Evolutionary conservation across 208 protist genomes (phyloP).

Genomic region (Leishmania gerbilli): DNA sequence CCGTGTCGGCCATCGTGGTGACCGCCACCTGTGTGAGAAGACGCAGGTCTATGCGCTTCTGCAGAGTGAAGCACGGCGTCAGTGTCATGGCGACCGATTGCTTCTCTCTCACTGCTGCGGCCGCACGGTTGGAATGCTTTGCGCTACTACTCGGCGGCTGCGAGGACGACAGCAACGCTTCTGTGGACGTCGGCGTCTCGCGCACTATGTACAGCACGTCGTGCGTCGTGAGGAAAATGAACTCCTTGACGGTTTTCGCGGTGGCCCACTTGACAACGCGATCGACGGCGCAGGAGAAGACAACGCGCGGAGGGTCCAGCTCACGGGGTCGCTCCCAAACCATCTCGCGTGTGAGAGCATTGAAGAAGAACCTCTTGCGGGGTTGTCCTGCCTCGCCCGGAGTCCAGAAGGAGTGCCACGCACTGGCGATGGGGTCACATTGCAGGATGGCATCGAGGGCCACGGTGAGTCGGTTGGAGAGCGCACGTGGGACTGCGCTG

Average conservation of each 20-base stretch:
- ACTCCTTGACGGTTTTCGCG: slow-evolving; percentile 36
- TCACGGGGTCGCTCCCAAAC: slow-evolving; percentile 42
- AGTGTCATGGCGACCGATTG: slow-evolving; percentile 2
- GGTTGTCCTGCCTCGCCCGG: slow-evolving; percentile 33
- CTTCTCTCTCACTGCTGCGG: not conserved
- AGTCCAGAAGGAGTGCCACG: slow-evolving; percentile 63
- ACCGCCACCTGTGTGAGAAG: slow-evolving; percentile 64
- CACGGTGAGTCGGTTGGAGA: slow-evolving; percentile 32
- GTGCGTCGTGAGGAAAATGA: slow-evolving; percentile 38
- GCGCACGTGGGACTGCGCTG: slow-evolving; percentile 25
- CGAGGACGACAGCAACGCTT: slow-evolving; percentile 5
- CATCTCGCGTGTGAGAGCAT: slow-evolving; percentile 35
- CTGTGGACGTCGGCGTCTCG: slow-evolving; percentile 1
- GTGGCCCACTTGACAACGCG: slow-evolving; percentile 49
- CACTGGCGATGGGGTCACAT: slow-evolving; percentile 56
- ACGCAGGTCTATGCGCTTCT: slow-evolving; percentile 72
- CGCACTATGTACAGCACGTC: slow-evolving; percentile 37
- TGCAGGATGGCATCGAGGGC: slow-evolving; percentile 38
- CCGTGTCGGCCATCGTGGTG: slow-evolving; percentile 61
- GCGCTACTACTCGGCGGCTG: not conserved
- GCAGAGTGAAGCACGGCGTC: slow-evolving; percentile 32
- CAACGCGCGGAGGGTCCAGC: slow-evolving; percentile 38
- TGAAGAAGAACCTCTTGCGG: slow-evolving; percentile 62
- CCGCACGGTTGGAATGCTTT: not conserved
- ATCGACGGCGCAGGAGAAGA: slow-evolving; percentile 47